Base-by-base conservation (phyloP, 2,329 filamentous ascomycete species). In the Colletotrichum godetiae region DNA sequence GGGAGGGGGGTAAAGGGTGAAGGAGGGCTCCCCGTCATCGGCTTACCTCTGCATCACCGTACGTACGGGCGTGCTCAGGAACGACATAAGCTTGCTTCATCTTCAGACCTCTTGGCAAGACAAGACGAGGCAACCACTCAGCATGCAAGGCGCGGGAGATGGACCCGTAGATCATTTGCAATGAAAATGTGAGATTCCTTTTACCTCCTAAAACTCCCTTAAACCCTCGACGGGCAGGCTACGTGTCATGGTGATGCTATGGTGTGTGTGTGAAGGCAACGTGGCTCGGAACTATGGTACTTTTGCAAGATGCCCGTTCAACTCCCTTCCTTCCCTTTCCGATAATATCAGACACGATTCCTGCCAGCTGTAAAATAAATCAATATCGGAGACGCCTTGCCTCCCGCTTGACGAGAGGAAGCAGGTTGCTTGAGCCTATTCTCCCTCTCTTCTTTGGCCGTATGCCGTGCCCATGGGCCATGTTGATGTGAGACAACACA, bases 61-160 rank as follows among this genome's bases (percentile, higher is more conserved):
- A 19, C 33, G 33, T 65, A 65, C 33, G 46, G 31, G 27, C 49
- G 49, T 57, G 27, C n/a, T 22, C 19, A 42, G 37, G 37, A 42
- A 42, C 37, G 52, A 55, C 33, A 31, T 29, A 19, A 31, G 52
- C 33, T 35, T 35, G 52, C 62, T 42, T 42, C 52, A 42, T 33
- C 52, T 29, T 22, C 22, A 37, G 62, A 42, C 52, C 37, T 33
- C 52, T 55, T 65, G 33, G 62, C 52, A 42, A 65, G 62, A 56
- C 62, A 56, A 6, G 19, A 22, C 33, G 62, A 65, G 52, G 24
- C 11, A 56, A 33, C 46, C 53, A 13, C 53, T 13, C 49, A 56
- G 19, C n/a, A 19, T 56, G 22, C 33, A 31, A 29, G 35, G n/a
- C 33, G 55, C 46, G 13, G 29, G n/a, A 63, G n/a, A 53, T 53